Base-by-base conservation (phyloP, 1,284 basidiomycete species). In the Clitocybe nebularis region DNA sequence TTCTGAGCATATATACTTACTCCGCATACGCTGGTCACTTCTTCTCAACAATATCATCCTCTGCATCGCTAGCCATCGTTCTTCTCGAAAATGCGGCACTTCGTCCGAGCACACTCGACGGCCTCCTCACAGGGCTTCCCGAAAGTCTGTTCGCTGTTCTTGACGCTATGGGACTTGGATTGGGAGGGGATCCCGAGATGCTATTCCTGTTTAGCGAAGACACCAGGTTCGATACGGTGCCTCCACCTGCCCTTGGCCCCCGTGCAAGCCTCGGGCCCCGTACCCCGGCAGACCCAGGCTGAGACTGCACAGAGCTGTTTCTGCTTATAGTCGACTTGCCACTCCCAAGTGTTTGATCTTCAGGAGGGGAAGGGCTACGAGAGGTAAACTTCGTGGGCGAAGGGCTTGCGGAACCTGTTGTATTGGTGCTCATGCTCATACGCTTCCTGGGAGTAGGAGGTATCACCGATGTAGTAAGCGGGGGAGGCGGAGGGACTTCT, bases 1-100 rank as follows among this genome's bases (percentile, higher is more conserved):
- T 13, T 17, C 13, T 6, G 29, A 13, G 11, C 29, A 16, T n/a
- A n/a, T n/a, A n/a, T 5, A 28, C 2, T 5, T 11, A 10, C 26
- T 28, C 26, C 10, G 13, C 32, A 19, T 34, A 13, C 32, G 9
- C 17, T 13, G 36, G 22, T 40, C 50, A 69, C 42, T 67, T 67
- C 52, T 49, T 64, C 37, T 68, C 67, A 14, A 84, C 69, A 39
- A 84, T 65, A 53, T 84, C 76, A 48, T 89, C 86, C 60, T 89
- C 87, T 25, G 85, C 84, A 57, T 89, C 86, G 56, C 83, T 86
- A 32, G 81, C 83, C 79, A 85, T 83, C 44, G 84, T 84, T 59
- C 84, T 74, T 56, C 84, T 73, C 41, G 83, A 79, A 47, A 89
- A 76, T 41, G 77, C 69, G 30, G 75, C 71, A 35, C 73, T 67